A percentile compares a stretch with the other conserved stretches of the same genome.
phyloP scores from a whole-genome alignment of 176 grass and related monocot genomes.

The Chrysopogon serrulatus region DNA sequence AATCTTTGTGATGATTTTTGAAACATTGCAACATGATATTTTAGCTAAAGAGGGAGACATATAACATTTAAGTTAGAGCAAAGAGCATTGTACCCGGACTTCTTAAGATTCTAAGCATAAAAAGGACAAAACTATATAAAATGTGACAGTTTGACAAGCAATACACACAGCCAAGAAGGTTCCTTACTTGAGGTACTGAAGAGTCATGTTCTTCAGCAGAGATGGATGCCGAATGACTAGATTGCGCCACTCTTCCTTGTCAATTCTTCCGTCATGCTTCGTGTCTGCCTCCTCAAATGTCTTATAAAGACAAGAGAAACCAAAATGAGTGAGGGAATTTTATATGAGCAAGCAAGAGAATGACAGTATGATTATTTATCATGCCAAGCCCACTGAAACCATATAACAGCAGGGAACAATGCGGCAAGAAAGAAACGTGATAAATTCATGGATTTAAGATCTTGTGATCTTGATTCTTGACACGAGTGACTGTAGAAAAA shows the following conservation, averaged over 20 bases:
- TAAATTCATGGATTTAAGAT: not conserved
- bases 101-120: constrained; percentile 1
- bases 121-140: not conserved
- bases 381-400: not conserved
- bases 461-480: not conserved
- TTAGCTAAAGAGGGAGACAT: not conserved
- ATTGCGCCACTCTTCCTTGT: constrained; percentile 63
- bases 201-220: constrained; percentile 63
- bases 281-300: constrained; percentile 64
- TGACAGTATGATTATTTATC: not conserved
- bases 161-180: not conserved
- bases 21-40: not conserved
- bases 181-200: constrained; percentile 57
- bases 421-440: not conserved
- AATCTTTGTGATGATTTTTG: not conserved
- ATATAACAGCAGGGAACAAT: not conserved
- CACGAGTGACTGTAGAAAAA: not conserved
- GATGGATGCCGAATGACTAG: constrained; percentile 51
- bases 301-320: constrained; percentile 22
- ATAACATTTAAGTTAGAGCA: not conserved
- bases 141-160: not conserved
- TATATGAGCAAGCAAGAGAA: not conserved
- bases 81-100: not conserved
- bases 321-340: not conserved
- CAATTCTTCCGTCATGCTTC: constrained; percentile 67